Conservation (phyloP, 169 alveolate genomes). For the Plasmodium sp. region DNA sequence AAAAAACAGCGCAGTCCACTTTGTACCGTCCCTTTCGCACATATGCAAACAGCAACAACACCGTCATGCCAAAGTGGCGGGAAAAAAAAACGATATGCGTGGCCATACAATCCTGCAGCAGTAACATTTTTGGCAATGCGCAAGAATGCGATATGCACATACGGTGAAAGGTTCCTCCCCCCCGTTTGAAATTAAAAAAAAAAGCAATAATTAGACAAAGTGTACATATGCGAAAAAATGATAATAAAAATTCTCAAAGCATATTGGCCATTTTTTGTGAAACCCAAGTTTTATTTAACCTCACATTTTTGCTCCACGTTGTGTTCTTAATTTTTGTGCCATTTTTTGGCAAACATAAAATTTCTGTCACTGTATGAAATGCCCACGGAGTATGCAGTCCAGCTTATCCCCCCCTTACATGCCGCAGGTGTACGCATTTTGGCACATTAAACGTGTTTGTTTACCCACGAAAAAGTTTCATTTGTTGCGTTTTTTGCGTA, state of each 20-base stretch:
- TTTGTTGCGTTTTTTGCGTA: neutral
- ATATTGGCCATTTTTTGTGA: neutral
- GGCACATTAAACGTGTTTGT: neutral
- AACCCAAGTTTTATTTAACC: neutral
- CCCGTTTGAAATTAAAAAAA: neutral
- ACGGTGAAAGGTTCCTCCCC: neutral
- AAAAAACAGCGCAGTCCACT: neutral
- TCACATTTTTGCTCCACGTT: neutral
- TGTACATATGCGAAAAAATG: neutral
- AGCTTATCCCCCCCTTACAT: neutral
- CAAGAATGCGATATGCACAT: neutral
- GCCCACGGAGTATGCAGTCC: neutral
- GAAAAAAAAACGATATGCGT: neutral
- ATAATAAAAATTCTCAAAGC: neutral
- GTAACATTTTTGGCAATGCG: neutral
- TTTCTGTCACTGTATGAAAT: neutral
- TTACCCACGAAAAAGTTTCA: neutral
- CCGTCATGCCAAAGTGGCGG: neutral
- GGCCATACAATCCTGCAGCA: neutral
- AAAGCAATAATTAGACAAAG: neutral
- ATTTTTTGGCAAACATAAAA: neutral
- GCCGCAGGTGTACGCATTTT: neutral
- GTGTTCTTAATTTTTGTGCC: neutral
- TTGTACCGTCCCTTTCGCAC: neutral
- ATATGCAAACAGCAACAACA: neutral